A percentile compares a stretch with the other conserved stretches of the same genome.
Conservation (phyloP, 2,329 filamentous ascomycete species). For the Claviceps sp. region DNA sequence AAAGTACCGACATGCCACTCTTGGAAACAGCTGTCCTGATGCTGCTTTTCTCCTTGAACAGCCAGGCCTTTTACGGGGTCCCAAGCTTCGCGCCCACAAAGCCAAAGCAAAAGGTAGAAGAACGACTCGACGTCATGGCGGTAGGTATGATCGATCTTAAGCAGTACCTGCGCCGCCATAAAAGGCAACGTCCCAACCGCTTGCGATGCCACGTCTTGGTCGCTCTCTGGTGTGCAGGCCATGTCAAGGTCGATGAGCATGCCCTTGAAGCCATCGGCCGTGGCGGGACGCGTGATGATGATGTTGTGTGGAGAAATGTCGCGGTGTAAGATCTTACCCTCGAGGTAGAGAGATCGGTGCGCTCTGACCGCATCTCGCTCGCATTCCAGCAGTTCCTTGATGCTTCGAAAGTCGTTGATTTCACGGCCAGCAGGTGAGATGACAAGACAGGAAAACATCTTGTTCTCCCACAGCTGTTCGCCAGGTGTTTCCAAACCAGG, state of each 20-base stretch:
- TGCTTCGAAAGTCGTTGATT: slow-evolving; percentile 1
- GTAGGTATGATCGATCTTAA: slow-evolving; percentile 14
- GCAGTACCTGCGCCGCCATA: slow-evolving; percentile 22
- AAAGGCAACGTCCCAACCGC: slow-evolving; percentile 18
- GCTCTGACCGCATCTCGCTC: slow-evolving; percentile 4
- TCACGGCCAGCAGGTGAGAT: slow-evolving; percentile 5
- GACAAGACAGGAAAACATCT: slow-evolving; percentile 4
- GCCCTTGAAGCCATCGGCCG: slow-evolving; percentile 13
- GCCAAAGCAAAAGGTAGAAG: slow-evolving; percentile 8
- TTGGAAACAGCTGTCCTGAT: too few relatives aligned
- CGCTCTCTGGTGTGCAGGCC: slow-evolving; percentile 8
- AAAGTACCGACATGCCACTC: too few relatives aligned
- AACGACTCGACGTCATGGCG: slow-evolving; percentile 7
- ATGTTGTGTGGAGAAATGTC: slow-evolving; percentile 4
- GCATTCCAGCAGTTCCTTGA: background rate
- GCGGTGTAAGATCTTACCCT: slow-evolving; percentile 2
- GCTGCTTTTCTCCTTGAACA: background rate
- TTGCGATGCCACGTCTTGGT: slow-evolving; percentile 13
- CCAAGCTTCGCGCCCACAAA: slow-evolving; percentile 7
- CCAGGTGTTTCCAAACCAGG: slow-evolving; percentile 5
- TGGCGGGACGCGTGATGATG: slow-evolving; percentile 1
- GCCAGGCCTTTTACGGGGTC: background rate
- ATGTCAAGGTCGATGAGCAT: slow-evolving; percentile 12
- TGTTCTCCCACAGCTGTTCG: slow-evolving; percentile 7
- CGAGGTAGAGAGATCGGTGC: slow-evolving; percentile 4